These are phyloP conservation scores for Apophysomyces trapeziformis DNA, from an alignment of 371 early-diverging fungal genomes.

Conservation along the genomic window DNA sequence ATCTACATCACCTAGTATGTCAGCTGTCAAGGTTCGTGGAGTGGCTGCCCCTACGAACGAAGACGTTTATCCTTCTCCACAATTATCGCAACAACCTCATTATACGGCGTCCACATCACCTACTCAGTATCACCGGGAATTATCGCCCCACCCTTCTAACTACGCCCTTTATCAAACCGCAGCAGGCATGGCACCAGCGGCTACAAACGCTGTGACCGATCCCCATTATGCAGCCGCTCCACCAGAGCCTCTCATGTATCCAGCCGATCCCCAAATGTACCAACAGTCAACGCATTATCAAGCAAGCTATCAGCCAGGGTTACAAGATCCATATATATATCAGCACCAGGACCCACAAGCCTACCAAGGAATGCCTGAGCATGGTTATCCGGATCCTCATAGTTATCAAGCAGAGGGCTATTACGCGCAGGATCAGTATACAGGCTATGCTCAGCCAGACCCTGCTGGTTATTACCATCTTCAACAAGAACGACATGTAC, in stretches of 20 bases:
- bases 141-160: constrained; percentile 2
- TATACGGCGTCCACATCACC: neutral
- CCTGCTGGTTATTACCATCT: neutral
- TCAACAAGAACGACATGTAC: constrained; percentile 2
- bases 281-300: neutral
- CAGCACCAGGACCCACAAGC: neutral
- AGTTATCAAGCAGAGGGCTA: constrained; percentile 1
- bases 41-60: neutral
- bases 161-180: constrained; percentile 4
- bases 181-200: neutral
- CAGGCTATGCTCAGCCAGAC: neutral
- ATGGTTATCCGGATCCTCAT: constrained; percentile 2
- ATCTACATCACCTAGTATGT: constrained; percentile 3
- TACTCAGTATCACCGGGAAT: constrained; percentile 2
- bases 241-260: neutral
- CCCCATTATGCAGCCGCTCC: neutral
- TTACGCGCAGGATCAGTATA: neutral
- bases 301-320: neutral
- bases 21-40: neutral
- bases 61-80: neutral
- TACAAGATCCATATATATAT: constrained; percentile 6
- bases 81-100: neutral
- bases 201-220: neutral
- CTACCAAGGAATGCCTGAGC: neutral
- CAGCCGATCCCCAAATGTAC: neutral